A percentile compares a stretch with the other conserved stretches of the same genome.
These are phyloP conservation scores for Sonneratia caseolaris DNA, from an alignment of 345 rosid species.

Conservation along the genomic window DNA sequence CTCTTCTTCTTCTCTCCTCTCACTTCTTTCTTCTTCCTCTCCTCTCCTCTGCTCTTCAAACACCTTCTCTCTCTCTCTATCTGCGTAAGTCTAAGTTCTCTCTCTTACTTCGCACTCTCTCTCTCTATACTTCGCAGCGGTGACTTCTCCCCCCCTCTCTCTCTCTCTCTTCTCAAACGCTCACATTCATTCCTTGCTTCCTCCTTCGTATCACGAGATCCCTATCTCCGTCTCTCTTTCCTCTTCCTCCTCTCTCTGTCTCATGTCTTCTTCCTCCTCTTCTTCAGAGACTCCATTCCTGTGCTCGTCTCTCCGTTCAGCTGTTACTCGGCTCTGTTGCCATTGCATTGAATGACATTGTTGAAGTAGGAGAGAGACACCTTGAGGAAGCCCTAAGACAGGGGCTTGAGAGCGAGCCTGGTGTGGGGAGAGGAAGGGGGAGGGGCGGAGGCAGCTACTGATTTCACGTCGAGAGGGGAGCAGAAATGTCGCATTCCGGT, in stretches of 20 bases:
- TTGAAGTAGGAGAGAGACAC: conserved; percentile 6
- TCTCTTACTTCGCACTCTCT: not conserved
- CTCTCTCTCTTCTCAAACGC: conserved; percentile 5
- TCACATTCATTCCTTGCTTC: conserved; percentile 18
- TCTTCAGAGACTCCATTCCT: not conserved
- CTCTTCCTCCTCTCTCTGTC: not conserved
- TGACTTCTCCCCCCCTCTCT: not conserved
- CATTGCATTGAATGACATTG: conserved; percentile 27
- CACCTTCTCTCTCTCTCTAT: not conserved
- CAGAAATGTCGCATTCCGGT: conserved; percentile 52
- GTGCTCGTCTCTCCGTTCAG: conserved; percentile 1
- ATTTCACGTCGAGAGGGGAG: not conserved
- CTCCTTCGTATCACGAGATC: conserved; percentile 20
- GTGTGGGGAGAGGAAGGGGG: not conserved
- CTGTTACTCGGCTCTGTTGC: conserved; percentile 9
- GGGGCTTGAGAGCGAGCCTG: not conserved
- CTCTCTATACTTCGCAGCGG: not conserved
- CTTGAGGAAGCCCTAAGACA: not conserved
- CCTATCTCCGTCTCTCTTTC: conserved; percentile 6
- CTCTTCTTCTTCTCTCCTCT: conserved; percentile 7
- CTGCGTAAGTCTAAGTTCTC: not conserved
- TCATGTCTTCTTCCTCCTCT: not conserved
- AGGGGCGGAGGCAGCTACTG: conserved; percentile 6
- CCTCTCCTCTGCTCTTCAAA: not conserved
- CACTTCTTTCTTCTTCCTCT: not conserved